A percentile compares a stretch with the other conserved stretches of the same genome.
Evolutionary conservation across 2,329 filamentous ascomycete species (phyloP).

Genomic region (Zasmidium angulare): DNA sequence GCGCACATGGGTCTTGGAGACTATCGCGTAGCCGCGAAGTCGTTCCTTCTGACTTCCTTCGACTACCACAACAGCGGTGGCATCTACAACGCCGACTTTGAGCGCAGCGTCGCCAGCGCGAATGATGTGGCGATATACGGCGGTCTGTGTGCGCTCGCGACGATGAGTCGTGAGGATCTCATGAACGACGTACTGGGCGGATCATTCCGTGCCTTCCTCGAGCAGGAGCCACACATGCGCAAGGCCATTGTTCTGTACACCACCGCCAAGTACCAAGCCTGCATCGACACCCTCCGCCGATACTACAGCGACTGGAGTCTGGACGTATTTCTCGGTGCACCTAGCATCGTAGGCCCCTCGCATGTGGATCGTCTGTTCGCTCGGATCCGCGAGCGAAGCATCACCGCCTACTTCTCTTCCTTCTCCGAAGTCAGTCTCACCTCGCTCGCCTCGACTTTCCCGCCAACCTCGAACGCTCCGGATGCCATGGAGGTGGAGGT

Average conservation of each 20-base stretch:
- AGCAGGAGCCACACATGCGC: conserved; percentile 90
- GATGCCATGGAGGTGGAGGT: conserved; percentile 72
- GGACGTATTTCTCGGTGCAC: conserved; percentile 69
- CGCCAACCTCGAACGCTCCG: conserved; percentile 29
- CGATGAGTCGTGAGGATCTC: conserved; percentile 77
- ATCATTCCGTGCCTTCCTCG: conserved; percentile 81
- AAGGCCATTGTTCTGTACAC: conserved; percentile 88
- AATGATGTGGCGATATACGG: conserved; percentile 94
- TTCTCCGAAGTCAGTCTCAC: conserved; percentile 84
- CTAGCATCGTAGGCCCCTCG: conserved; percentile 40
- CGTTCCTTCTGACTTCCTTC: conserved; percentile 66
- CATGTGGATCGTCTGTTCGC: conserved; percentile 71
- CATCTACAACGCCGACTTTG: conserved; percentile 54
- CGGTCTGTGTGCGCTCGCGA: conserved; percentile 83
- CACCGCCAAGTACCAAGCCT: conserved; percentile 83
- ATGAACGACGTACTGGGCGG: conserved; percentile 78
- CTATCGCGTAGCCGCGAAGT: conserved; percentile 67
- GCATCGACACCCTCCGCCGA: conserved; percentile 76
- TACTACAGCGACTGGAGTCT: conserved; percentile 86
- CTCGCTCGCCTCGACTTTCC: conserved; percentile 76
- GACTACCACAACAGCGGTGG: conserved; percentile 42
- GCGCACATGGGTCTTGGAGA: conserved; percentile 57
- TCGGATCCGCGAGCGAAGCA: conserved; percentile 82
- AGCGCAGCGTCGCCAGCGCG: conserved; percentile 70
- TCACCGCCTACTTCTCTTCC: conserved; percentile 86